These are phyloP conservation scores for Linderniella brevidens DNA, from an alignment of 257 asterid genomes.

Conservation along the genomic window DNA sequence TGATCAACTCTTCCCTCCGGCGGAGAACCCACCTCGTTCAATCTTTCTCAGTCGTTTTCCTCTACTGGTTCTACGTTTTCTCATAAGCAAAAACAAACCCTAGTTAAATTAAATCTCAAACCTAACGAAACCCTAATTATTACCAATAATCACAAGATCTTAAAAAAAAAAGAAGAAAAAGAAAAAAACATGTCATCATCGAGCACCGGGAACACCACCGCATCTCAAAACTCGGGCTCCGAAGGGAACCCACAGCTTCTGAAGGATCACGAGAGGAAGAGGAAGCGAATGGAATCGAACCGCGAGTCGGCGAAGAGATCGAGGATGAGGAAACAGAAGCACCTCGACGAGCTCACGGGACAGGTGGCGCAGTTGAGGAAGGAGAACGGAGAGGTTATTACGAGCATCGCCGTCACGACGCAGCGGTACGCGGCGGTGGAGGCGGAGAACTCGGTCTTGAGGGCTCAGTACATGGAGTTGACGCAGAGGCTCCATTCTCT, in stretches of 20 bases:
- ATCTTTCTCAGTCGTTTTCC: slow-evolving; percentile 86
- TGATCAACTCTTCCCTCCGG: slow-evolving; percentile 45
- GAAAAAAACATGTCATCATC: no score
- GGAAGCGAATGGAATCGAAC: slow-evolving; percentile 4
- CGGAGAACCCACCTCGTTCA: slow-evolving; percentile 79
- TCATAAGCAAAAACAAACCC: slow-evolving; percentile 22
- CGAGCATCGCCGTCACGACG: neutral
- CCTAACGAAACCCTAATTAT: no score
- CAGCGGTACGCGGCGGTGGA: neutral
- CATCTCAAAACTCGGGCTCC: no score
- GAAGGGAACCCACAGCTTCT: no score
- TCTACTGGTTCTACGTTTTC: slow-evolving; percentile 88
- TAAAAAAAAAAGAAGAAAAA: no score
- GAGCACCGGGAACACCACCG: no score
- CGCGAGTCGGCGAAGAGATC: slow-evolving; percentile 4
- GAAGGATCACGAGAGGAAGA: neutral
- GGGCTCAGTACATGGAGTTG: neutral
- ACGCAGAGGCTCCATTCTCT: neutral
- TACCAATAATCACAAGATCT: no score
- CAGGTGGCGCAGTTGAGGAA: neutral
- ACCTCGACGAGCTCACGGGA: neutral
- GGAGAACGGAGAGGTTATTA: neutral
- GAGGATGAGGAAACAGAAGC: slow-evolving; percentile 7
- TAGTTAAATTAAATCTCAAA: neutral
- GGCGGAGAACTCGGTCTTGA: neutral